Base-by-base conservation (phyloP, 345 rosid species). In the Boechera stricta region DNA sequence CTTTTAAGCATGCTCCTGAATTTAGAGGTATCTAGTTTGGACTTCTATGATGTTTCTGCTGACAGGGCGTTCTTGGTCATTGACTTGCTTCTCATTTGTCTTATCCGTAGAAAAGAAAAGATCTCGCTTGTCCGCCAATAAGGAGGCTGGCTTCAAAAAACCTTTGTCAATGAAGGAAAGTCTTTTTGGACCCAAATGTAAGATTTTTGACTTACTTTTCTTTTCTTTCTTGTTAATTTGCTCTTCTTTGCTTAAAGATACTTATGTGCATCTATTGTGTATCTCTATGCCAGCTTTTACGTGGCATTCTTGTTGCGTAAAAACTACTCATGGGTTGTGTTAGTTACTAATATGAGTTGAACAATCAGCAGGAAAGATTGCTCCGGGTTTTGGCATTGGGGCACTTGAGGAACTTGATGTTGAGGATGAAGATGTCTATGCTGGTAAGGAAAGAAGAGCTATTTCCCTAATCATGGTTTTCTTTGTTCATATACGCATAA, bases 301-400 rank as follows among this genome's bases (percentile, higher is more conserved):
- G 71, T 73, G 67, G 33, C 82, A 76, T 72, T 55, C n/a, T 74
- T 58, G 48, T 28, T 52, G 24, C 62, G 42, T 24, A 21, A 67
- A 63, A 35, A 49, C 49, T 67, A 61, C 67, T 59, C 52, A 26
- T 64, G 55, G 69, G 61, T 41, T 74, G 71, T 65, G 71, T 64
- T 86, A 58, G 61, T 74, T 52, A 69, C 84, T 84, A 67, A 86
- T 69, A 80, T 64, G 69, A 54, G 64, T 77, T 74, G 68, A 71
- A 77, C 61, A 80, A 86, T 85, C 96, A 95, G 82, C 82, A 79
- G 91, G 96, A 86, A 91, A 90, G 80, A 82, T 84, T 80, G 94
- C 91, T 79, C 91, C 96, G 48, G 99, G 99, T 64, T 92, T 95
- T 86, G 99, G 99, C 77, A 92, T 95, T 86, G 99, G 99, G 33